Percentiles rank a stretch among this genome's conserved stretches.
These are phyloP conservation scores for Dryas octopetala DNA, from an alignment of 306 rosid genomes.

Conservation along the genomic window DNA sequence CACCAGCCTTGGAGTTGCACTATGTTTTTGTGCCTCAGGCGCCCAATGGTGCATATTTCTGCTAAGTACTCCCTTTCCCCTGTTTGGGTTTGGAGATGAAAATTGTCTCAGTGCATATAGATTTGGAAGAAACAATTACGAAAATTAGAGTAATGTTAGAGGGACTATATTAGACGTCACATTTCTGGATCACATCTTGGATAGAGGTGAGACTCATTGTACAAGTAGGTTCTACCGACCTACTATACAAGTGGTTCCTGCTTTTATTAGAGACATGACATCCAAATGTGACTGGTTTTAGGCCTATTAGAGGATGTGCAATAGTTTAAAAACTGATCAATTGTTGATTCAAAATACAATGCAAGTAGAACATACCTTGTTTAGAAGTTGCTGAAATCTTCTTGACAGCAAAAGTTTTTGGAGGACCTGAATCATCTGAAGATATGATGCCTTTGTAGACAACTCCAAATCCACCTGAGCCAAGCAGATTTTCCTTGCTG, in stretches of 20 bases:
- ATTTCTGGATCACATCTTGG: not conserved
- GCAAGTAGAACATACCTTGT: slow-evolving; percentile 43
- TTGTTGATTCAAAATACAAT: too few relatives aligned
- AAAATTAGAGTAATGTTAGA: not conserved
- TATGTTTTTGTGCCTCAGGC: slow-evolving; percentile 56
- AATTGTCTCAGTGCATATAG: slow-evolving; percentile 6
- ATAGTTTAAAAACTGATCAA: too few relatives aligned
- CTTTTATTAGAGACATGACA: too few relatives aligned
- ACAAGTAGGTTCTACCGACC: too few relatives aligned
- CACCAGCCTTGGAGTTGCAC: slow-evolving; percentile 63
- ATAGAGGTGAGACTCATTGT: not conserved
- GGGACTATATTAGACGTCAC: too few relatives aligned
- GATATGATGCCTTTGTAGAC: slow-evolving; percentile 50
- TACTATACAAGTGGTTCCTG: too few relatives aligned
- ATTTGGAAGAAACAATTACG: not conserved
- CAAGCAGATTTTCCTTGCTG: slow-evolving; percentile 49
- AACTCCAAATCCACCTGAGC: slow-evolving; percentile 54
- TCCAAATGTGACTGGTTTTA: too few relatives aligned
- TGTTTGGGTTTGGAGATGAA: slow-evolving; percentile 18
- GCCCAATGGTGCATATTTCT: slow-evolving; percentile 59
- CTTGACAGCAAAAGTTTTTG: slow-evolving; percentile 48
- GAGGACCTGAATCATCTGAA: slow-evolving; percentile 9
- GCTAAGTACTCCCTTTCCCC: slow-evolving; percentile 62
- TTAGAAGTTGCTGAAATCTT: slow-evolving; percentile 51
- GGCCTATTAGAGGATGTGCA: too few relatives aligned